These are phyloP conservation scores for Balakata baccata DNA, from an alignment of 345 rosid species.

Conservation along the genomic window DNA sequence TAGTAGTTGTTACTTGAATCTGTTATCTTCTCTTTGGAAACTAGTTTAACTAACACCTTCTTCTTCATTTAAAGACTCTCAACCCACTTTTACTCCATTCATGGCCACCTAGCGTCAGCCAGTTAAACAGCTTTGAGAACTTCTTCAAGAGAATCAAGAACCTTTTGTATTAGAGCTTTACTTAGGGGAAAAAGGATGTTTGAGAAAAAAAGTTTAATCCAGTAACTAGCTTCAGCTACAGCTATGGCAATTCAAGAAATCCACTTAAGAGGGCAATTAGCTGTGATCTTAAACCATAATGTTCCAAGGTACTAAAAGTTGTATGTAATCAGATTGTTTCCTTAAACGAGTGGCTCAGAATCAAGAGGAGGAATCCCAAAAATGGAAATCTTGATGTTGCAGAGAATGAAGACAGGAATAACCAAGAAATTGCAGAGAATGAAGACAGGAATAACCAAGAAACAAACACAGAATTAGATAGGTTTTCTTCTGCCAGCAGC, in stretches of 20 bases:
- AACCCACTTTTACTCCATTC: too few species aligned
- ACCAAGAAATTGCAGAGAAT: constrained; percentile 24
- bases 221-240: background rate
- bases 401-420: too few species aligned
- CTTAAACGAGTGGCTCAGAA: constrained; percentile 14
- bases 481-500: constrained; percentile 33
- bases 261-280: constrained; percentile 1
- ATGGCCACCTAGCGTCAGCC: constrained; percentile 24
- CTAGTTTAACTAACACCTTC: constrained; percentile 6
- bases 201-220: constrained; percentile 22
- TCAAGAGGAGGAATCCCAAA: constrained; percentile 15
- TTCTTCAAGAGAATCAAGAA: constrained; percentile 58
- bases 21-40: background rate
- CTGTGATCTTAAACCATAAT: background rate
- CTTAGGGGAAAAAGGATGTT: constrained; percentile 40
- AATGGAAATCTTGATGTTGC: constrained; percentile 13
- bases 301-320: constrained; percentile 30
- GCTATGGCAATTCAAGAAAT: constrained; percentile 24
- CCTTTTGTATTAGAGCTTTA: constrained; percentile 47
- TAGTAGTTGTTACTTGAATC: background rate
- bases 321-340: constrained; percentile 25
- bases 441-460: constrained; percentile 7
- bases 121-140: constrained; percentile 42
- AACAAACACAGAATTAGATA: constrained; percentile 23
- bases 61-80: constrained; percentile 12